Evolutionary conservation across 2,329 filamentous ascomycete species (phyloP).

Genomic region (Boeremia exigua): DNA sequence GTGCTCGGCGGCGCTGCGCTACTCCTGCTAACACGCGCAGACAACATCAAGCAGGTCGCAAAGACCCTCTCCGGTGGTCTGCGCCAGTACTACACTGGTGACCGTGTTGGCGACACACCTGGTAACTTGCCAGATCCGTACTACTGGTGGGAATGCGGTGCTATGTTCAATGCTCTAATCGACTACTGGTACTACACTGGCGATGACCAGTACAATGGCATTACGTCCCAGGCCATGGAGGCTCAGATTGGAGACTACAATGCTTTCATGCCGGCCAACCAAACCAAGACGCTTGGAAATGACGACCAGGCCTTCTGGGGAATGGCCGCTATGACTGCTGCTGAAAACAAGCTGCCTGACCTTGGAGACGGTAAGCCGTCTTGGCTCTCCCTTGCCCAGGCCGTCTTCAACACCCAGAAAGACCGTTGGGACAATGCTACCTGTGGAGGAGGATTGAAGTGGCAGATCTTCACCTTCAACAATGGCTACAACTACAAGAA

Average conservation of each 20-base stretch:
- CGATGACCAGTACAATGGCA: conserved; percentile 48
- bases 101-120: conserved; percentile 64
- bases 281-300: conserved; percentile 62
- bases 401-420: conserved; percentile 75
- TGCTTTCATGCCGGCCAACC: conserved; percentile 80
- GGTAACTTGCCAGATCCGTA: conserved; percentile 59
- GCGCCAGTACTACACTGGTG: conserved; percentile 70
- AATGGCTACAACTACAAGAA: conserved; percentile 84
- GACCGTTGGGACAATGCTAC: conserved; percentile 70
- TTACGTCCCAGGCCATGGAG: conserved; percentile 64
- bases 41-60: conserved; percentile 67
- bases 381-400: conserved; percentile 72
- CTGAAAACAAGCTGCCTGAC: conserved; percentile 57
- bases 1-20: background rate
- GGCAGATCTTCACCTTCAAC: conserved; percentile 82
- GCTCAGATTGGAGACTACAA: conserved; percentile 74
- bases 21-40: conserved; percentile 49
- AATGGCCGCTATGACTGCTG: conserved; percentile 64
- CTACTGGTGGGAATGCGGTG: conserved; percentile 53
- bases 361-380: conserved; percentile 59
- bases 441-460: conserved; percentile 76
- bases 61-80: conserved; percentile 66
- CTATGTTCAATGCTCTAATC: conserved; percentile 49
- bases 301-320: conserved; percentile 67
- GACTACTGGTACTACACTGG: conserved; percentile 54